These are phyloP conservation scores for Colletotrichum truncatum DNA, from an alignment of 2,329 filamentous ascomycete species.

Conservation along the genomic window DNA sequence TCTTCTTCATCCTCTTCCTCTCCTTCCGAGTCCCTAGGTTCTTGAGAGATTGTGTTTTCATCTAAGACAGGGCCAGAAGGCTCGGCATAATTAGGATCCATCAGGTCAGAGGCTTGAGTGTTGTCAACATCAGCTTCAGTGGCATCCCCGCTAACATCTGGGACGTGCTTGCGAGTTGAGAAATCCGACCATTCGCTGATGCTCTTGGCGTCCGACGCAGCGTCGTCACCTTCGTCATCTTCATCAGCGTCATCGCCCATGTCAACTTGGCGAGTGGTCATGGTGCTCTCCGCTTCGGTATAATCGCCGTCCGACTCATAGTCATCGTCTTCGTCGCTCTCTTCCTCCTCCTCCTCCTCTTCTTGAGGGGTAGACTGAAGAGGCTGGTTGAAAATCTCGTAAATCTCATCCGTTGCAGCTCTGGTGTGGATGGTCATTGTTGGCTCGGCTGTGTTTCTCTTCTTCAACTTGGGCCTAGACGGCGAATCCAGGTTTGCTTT, in stretches of 20 bases:
- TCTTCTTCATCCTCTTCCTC: conserved; percentile 43
- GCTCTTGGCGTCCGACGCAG: conserved; percentile 67
- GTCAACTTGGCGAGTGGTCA: conserved; percentile 75
- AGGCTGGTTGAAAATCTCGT: conserved; percentile 95
- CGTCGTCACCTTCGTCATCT: conserved; percentile 53
- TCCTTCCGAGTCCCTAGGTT: conserved; percentile 13
- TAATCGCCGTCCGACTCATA: conserved; percentile 81
- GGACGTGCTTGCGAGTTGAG: conserved; percentile 76
- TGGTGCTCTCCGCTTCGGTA: conserved; percentile 85
- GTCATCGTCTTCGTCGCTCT: conserved; percentile 69
- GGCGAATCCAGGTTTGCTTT: conserved; percentile 94
- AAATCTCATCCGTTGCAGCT: conserved; percentile 96
- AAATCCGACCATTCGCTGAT: conserved; percentile 92
- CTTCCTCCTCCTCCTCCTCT: conserved; percentile 47
- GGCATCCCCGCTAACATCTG: conserved; percentile 49
- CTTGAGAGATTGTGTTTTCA: conserved; percentile 40
- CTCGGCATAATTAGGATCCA: conserved; percentile 46
- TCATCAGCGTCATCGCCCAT: conserved; percentile 55
- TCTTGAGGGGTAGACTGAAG: conserved; percentile 51
- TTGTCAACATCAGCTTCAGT: conserved; percentile 47
- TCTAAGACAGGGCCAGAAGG: conserved; percentile 34
- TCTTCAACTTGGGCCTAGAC: conserved; percentile 82
- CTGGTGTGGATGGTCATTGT: conserved; percentile 98
- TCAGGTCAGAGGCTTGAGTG: conserved; percentile 49
- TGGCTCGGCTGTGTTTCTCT: conserved; percentile 80